Evolutionary conservation across 2,329 filamentous ascomycete species (phyloP).

Genomic region (Hymenoscyphus infarciens): DNA sequence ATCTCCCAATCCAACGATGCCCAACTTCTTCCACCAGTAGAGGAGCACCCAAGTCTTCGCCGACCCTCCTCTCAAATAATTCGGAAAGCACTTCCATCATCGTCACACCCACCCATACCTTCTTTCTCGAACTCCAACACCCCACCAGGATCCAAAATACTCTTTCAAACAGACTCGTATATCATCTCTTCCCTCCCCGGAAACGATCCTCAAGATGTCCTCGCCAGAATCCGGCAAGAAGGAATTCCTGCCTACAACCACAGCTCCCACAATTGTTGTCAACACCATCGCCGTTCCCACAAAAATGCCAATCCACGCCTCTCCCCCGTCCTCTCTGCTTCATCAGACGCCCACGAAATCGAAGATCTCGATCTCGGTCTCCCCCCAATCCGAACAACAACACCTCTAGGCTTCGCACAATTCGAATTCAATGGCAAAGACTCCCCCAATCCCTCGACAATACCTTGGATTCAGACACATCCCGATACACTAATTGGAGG

Average conservation of each 20-base stretch:
- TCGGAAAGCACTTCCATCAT: background rate
- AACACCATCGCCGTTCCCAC: background rate
- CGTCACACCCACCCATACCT: no score
- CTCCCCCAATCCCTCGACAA: conserved; percentile 22
- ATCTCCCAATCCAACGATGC: background rate
- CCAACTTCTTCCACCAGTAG: background rate
- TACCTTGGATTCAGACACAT: conserved; percentile 21
- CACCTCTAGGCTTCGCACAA: conserved; percentile 12
- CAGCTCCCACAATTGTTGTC: background rate
- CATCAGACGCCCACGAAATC: background rate
- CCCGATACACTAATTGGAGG: conserved; percentile 27
- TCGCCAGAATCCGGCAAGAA: background rate
- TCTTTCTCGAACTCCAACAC: no score
- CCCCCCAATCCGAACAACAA: conserved; percentile 4
- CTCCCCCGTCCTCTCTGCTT: background rate
- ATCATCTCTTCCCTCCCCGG: background rate
- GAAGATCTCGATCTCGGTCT: background rate
- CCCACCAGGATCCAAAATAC: no score
- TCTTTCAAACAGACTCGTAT: background rate
- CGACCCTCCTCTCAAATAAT: background rate
- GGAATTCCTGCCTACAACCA: background rate
- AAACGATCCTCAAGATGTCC: background rate
- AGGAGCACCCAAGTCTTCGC: background rate
- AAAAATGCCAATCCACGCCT: background rate
- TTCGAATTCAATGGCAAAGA: conserved; percentile 11